Conservation (phyloP, 768 basidiomycete genomes). For the Sistotremastrum suecicum region DNA sequence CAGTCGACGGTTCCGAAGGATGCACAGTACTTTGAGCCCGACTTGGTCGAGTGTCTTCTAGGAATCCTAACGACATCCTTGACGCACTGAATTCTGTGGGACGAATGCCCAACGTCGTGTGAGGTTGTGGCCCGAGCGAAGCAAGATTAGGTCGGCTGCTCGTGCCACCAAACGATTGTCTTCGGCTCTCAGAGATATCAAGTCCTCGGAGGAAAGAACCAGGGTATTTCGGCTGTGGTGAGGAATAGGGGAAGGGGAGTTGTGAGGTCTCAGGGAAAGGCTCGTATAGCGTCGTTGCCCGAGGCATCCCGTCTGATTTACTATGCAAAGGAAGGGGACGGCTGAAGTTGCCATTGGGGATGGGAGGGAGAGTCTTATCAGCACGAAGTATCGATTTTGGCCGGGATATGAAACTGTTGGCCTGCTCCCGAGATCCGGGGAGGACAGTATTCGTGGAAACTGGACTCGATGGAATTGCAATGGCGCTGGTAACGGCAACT, state of each 20-base stretch:
- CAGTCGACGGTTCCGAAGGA: constrained; percentile 9
- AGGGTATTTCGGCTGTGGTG: constrained; percentile 18
- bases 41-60: constrained; percentile 12
- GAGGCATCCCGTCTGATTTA: constrained; percentile 36
- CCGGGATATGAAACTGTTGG: constrained; percentile 6
- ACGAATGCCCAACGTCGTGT: constrained; percentile 29
- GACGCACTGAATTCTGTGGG: constrained; percentile 52
- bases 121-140: constrained; percentile 35
- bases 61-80: constrained; percentile 35
- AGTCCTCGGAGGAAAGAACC: constrained; percentile 18
- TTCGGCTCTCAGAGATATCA: constrained; percentile 37
- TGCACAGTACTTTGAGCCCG: constrained; percentile 3
- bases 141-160: constrained; percentile 40
- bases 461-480: constrained; percentile 2
- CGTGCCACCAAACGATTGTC: constrained; percentile 68
- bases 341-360: constrained; percentile 25
- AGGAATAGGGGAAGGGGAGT: constrained; percentile 40
- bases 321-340: constrained; percentile 10
- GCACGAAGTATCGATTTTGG: constrained; percentile 22
- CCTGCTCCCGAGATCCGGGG: not conserved
- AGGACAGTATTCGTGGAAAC: constrained; percentile 12
- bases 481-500: constrained; percentile 7
- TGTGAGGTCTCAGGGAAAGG: constrained; percentile 22
- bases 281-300: constrained; percentile 51
- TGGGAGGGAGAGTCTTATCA: constrained; percentile 69